Evolutionary conservation across 805 yeast genomes (phyloP).

Genomic region (Candida peoriensis): DNA sequence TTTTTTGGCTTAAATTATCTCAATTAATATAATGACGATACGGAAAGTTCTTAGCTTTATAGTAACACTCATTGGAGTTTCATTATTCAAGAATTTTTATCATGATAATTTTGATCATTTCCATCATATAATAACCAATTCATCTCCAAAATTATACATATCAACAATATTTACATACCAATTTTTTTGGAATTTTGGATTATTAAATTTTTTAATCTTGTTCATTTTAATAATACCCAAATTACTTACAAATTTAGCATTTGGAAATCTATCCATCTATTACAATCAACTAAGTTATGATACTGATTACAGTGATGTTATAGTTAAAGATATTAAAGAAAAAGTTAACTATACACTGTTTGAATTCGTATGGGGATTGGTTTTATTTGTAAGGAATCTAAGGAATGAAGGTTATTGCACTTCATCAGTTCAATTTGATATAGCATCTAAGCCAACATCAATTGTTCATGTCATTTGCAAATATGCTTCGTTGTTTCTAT

Average conservation of each 20-base stretch:
- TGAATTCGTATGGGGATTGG: conserved; percentile 5
- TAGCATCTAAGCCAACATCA: too few species aligned
- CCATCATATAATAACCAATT: too few species aligned
- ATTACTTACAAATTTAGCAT: neutral
- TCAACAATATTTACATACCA: conserved; percentile 1
- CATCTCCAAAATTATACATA: too few species aligned
- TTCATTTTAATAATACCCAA: neutral
- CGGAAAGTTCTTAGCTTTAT: too few species aligned
- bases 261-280: neutral
- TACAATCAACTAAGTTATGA: conserved; percentile 1
- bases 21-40: too few species aligned
- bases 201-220: conserved; percentile 2
- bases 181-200: conserved; percentile 3
- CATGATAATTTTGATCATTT: conserved; percentile 1
- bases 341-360: conserved; percentile 5
- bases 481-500: conserved; percentile 10
- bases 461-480: too few species aligned
- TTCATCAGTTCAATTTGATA: too few species aligned
- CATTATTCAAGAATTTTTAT: conserved; percentile 2
- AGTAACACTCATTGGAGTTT: conserved; percentile 1
- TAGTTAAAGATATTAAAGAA: conserved; percentile 2
- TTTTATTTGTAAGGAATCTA: conserved; percentile 1
- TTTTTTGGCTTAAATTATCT: too few species aligned
- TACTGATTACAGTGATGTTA: neutral
- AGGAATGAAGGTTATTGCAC: conserved; percentile 1